Evolutionary conservation across 78 protist species (phyloP).

Genomic region (Goniomonas avonlea): DNA sequence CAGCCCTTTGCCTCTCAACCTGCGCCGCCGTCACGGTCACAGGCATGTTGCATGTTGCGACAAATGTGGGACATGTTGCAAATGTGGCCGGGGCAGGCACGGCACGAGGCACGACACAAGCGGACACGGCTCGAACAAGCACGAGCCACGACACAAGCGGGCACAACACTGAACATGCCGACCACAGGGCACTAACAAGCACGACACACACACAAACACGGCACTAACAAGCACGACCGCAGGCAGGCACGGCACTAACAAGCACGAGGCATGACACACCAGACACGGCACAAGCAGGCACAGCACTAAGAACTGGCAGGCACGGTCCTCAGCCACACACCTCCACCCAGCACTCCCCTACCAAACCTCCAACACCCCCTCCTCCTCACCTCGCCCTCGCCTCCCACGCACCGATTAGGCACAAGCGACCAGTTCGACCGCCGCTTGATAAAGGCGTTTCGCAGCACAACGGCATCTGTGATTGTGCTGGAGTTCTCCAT

Average conservation of each 20-base stretch:
- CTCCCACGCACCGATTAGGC: not conserved
- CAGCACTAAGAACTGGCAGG: not conserved
- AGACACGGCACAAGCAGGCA: not conserved
- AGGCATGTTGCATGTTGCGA: no score
- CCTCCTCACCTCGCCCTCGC: no score
- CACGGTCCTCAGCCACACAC: no score
- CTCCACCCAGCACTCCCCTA: no score
- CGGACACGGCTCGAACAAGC: not conserved
- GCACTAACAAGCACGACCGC: not conserved
- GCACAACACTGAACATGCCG: not conserved
- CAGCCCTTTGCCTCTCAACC: not conserved
- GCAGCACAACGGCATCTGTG: not conserved
- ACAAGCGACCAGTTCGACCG: slow-evolving; percentile 1
- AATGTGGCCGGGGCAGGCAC: no score
- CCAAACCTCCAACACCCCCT: no score
- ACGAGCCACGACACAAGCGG: not conserved
- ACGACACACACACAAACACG: not conserved
- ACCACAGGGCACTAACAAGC: not conserved
- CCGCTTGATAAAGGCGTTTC: slow-evolving; percentile 10
- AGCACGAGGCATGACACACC: not conserved
- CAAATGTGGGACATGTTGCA: no score
- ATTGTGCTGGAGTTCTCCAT: not conserved
- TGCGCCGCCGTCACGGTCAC: not conserved
- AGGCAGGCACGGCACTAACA: not conserved
- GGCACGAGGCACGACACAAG: not conserved